Percentiles rank a stretch among this genome's conserved stretches.
Conservation (phyloP, 2,329 filamentous ascomycete genomes). For the Fusarium sp. region DNA sequence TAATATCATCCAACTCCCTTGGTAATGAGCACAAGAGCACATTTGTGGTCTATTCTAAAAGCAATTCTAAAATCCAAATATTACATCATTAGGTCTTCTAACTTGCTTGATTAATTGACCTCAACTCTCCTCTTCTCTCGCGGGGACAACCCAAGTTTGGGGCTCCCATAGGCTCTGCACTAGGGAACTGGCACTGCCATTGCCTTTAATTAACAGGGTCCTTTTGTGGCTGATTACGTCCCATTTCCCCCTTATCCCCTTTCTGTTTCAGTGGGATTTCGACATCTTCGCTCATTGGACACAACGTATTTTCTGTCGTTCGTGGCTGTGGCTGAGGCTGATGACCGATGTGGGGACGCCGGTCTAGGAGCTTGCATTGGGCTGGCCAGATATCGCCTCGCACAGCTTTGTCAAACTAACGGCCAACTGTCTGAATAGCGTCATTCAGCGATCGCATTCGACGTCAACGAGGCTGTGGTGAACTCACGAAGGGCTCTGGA, state of each 20-base stretch:
- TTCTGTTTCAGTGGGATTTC: not conserved
- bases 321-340: constrained; percentile 21
- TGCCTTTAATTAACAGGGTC: constrained; percentile 36
- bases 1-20: accelerated
- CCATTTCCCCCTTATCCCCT: constrained; percentile 22
- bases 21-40: not conserved
- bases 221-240: constrained; percentile 37
- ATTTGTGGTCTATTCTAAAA: not conserved
- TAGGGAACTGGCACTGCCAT: constrained; percentile 10
- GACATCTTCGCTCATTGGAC: not conserved
- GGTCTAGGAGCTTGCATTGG: constrained; percentile 28
- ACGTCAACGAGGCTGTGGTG: not conserved
- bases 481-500: not conserved
- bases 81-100: not conserved
- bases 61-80: accelerated
- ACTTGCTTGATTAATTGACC: not conserved
- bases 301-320: not conserved
- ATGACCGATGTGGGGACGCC: constrained; percentile 12
- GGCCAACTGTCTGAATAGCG: not conserved
- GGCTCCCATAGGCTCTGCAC: not conserved
- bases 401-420: constrained; percentile 27
- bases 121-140: not conserved
- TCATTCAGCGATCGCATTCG: not conserved
- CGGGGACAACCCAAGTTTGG: not conserved
- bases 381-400: constrained; percentile 32